phyloP scores from a whole-genome alignment of 2,329 filamentous ascomycete species.

The Clarireedia monteithiana region DNA sequence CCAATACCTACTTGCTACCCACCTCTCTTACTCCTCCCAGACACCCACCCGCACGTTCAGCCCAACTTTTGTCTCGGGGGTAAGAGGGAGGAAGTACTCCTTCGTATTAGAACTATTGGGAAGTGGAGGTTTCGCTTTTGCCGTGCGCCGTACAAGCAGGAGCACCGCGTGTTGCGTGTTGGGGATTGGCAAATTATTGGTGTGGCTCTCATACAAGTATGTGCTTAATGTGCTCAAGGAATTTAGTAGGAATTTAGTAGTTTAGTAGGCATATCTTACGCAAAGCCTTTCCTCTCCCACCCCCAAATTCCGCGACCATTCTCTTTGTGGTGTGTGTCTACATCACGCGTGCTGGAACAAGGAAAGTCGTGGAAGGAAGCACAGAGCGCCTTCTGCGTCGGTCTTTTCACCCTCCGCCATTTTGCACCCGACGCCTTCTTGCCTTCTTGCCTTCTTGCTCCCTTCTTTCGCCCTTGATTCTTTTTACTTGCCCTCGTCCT shows the following conservation, averaged over 20 bases:
- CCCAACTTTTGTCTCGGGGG: too few species aligned
- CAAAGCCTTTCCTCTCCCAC: neutral
- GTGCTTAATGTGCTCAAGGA: neutral
- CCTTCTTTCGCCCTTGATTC: neutral
- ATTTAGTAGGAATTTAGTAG: neutral
- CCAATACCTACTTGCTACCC: too few species aligned
- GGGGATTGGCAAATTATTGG: neutral
- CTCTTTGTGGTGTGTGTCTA: neutral
- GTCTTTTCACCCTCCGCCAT: neutral
- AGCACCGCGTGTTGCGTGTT: too few species aligned
- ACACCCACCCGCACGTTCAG: too few species aligned
- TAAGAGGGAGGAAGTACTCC: too few species aligned
- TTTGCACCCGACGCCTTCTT: neutral
- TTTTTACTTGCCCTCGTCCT: neutral
- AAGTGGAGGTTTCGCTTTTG: neutral
- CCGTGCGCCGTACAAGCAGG: neutral
- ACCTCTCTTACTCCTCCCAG: too few species aligned
- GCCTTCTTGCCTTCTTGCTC: neutral
- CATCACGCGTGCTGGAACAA: neutral
- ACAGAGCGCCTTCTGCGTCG: neutral
- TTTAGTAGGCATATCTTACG: too few species aligned
- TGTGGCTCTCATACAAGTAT: neutral
- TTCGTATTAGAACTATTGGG: too few species aligned
- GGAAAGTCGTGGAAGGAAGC: slow-evolving; percentile 2
- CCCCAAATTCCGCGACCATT: neutral